A percentile compares a stretch with the other conserved stretches of the same genome.
Conservation (phyloP, 768 basidiomycete species). For the Lactarius hatsudake region DNA sequence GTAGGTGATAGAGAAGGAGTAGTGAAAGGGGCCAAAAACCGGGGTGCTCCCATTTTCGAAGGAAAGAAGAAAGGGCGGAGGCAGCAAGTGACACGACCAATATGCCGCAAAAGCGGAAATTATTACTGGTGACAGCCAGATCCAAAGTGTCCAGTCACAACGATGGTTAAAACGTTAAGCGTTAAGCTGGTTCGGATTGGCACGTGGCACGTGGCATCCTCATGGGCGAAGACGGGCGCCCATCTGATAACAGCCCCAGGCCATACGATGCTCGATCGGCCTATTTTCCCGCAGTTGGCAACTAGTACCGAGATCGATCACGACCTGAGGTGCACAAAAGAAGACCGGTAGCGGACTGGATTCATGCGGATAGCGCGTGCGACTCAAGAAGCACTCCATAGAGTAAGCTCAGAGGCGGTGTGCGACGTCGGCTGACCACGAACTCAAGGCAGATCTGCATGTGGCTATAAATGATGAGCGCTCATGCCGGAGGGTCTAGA, state of each 20-base stretch:
- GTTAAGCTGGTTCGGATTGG: not conserved
- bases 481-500: not conserved
- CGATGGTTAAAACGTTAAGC: constrained; percentile 1
- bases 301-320: constrained; percentile 11
- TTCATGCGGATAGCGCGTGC: not conserved
- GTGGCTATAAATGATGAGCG: not conserved
- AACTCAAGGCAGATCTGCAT: constrained; percentile 1
- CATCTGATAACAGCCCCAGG: constrained; percentile 10
- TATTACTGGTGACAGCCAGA: constrained; percentile 12
- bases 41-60: not conserved
- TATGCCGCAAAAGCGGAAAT: constrained; percentile 14
- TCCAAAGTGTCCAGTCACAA: constrained; percentile 10
- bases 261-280: constrained; percentile 7
- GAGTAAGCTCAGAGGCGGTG: not conserved
- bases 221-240: constrained; percentile 8
- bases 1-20: constrained; percentile 13
- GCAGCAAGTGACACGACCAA: not conserved
- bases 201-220: constrained; percentile 14
- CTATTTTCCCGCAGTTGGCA: not conserved
- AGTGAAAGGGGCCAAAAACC: constrained; percentile 8
- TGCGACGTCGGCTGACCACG: not conserved
- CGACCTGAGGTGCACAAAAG: not conserved
- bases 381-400: not conserved
- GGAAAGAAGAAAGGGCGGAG: not conserved
- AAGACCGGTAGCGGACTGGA: not conserved